phyloP scores from a whole-genome alignment of 495 filamentous ascomycete species.

The Penicillium waksmanii region DNA sequence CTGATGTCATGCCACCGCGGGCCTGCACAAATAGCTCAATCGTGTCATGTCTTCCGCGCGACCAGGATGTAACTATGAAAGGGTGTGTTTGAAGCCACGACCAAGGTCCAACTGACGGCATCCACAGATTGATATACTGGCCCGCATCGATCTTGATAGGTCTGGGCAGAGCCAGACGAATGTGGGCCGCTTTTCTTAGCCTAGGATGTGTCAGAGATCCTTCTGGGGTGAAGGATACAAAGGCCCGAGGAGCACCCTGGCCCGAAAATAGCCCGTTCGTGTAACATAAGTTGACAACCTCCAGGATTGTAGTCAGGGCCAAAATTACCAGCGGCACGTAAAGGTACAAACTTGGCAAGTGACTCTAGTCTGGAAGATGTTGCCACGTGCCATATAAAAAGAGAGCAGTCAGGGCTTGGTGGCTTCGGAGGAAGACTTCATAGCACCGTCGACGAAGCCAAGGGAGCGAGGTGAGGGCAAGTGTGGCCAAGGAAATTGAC shows the following conservation, averaged over 20 bases:
- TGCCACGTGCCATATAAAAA: neutral
- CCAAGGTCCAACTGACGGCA: constrained; percentile 34
- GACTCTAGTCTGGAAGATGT: neutral
- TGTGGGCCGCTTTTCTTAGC: constrained; percentile 9
- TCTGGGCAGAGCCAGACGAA: constrained; percentile 27
- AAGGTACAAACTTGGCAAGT: neutral
- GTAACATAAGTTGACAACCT: constrained; percentile 21
- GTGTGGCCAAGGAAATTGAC: neutral
- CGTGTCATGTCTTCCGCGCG: constrained; percentile 22
- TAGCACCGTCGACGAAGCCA: neutral
- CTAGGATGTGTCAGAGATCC: neutral
- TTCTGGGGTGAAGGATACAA: constrained; percentile 19
- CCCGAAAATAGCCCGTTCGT: constrained; percentile 28
- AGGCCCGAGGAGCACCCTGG: constrained; percentile 20
- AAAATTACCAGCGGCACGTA: neutral
- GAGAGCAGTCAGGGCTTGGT: neutral
- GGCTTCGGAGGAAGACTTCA: neutral
- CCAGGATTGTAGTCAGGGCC: neutral
- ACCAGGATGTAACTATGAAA: constrained; percentile 42
- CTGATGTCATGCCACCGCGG: constrained; percentile 5
- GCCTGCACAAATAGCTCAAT: constrained; percentile 32
- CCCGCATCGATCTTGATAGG: constrained; percentile 35
- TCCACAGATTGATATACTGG: constrained; percentile 44
- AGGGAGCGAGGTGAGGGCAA: neutral
- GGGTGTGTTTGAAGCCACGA: constrained; percentile 39